Evolutionary conservation across 176 grass and related monocot genomes (phyloP).

Genomic region (Ensete glaucum): DNA sequence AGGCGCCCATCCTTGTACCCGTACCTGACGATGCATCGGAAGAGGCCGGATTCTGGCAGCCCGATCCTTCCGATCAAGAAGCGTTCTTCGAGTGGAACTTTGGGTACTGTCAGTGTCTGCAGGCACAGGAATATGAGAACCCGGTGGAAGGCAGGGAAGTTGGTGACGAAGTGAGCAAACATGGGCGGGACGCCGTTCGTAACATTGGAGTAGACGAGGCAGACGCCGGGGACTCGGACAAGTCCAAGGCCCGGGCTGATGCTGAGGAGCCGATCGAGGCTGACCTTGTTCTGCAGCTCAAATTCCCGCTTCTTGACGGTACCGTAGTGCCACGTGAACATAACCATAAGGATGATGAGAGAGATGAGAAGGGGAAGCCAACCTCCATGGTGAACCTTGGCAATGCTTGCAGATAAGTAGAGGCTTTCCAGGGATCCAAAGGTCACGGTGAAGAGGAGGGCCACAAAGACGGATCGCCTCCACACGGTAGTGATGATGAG

Average conservation of each 20-base stretch:
- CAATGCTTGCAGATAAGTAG: constrained; percentile 60
- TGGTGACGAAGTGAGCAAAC: constrained; percentile 94
- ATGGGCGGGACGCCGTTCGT: constrained; percentile 47
- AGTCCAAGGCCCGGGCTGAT: constrained; percentile 61
- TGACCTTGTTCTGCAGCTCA: constrained; percentile 77
- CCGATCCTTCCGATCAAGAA: constrained; percentile 66
- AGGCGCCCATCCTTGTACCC: constrained; percentile 68
- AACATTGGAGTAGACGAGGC: constrained; percentile 60
- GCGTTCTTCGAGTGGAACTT: constrained; percentile 37
- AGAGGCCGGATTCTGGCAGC: constrained; percentile 34
- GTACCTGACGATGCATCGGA: constrained; percentile 54
- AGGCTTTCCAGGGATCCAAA: constrained; percentile 69
- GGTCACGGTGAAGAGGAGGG: constrained; percentile 40
- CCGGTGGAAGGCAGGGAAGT: constrained; percentile 88
- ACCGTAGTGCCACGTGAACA: constrained; percentile 89
- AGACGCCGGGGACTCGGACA: constrained; percentile 54
- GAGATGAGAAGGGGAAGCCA: constrained; percentile 74
- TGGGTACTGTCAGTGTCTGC: constrained; percentile 68
- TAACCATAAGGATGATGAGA: constrained; percentile 33
- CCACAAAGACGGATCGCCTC: constrained; percentile 32
- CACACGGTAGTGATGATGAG: constrained; percentile 72
- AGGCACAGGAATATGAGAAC: constrained; percentile 68
- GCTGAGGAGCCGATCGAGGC: constrained; percentile 46
- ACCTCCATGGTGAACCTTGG: constrained; percentile 62
- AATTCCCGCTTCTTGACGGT: constrained; percentile 62